Conservation (phyloP, 306 rosid genomes). For the Gynostemma pentaphyllum region DNA sequence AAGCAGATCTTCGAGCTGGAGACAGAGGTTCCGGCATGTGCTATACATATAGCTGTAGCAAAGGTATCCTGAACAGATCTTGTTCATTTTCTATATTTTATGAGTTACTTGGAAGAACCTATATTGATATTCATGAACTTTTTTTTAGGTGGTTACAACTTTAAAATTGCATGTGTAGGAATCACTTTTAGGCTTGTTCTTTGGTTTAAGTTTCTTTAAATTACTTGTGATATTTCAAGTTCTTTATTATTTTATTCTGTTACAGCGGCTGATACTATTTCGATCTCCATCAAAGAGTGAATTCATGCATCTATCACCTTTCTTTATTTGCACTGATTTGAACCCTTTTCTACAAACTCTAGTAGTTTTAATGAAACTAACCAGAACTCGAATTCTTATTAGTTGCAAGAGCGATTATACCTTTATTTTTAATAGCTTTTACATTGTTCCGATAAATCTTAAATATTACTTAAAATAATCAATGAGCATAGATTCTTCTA, state of each 20-base stretch:
- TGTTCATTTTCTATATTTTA: not conserved
- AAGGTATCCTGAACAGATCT: conserved; percentile 35
- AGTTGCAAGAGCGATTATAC: not conserved
- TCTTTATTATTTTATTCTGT: too few relatives aligned
- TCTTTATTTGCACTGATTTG: too few relatives aligned
- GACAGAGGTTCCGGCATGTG: conserved; percentile 94
- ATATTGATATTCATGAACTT: too few relatives aligned
- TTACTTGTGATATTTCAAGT: not conserved
- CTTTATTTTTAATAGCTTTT: not conserved
- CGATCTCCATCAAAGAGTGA: too few relatives aligned
- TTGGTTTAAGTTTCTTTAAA: not conserved
- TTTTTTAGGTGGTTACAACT: not conserved
- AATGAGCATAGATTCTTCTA: not conserved
- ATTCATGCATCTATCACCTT: too few relatives aligned
- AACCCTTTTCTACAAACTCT: not conserved
- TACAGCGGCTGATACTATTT: too few relatives aligned
- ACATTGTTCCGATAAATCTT: not conserved
- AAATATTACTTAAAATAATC: too few relatives aligned
- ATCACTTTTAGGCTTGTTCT: not conserved
- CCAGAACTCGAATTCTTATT: not conserved
- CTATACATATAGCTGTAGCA: conserved; percentile 97
- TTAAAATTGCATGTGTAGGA: not conserved
- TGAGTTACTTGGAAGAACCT: too few relatives aligned
- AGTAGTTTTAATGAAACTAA: not conserved
- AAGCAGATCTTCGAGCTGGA: conserved; percentile 94